Evolutionary conservation across 306 rosid genomes (phyloP), one percentile per base, ranked within the genome.

Genomic region (Gillenia trifoliata): DNA sequence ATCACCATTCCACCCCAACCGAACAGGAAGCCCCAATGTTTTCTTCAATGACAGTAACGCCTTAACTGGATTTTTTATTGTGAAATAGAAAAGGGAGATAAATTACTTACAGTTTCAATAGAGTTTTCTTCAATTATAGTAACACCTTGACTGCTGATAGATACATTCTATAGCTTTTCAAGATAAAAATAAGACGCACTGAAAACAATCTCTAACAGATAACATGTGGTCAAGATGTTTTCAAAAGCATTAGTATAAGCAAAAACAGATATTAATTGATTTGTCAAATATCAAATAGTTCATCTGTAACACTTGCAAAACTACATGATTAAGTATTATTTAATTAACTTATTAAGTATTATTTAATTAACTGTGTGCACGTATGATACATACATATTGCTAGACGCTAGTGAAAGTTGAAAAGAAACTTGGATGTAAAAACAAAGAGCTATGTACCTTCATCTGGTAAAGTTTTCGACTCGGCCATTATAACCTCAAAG

Each of bases 1-100:
- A 95, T 95, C 99, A 54, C 99, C 99, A 47, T 95, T 92, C 99
- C 99, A 95, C 61, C 99, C 98, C 71, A 95, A 82, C 73, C 98
- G 90, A 60, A 85, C 83, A 59, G 99, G 99, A 73, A 95, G 98
- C 34, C 89, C 96, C 90, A 95, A 81, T 50, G 96, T 81, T 80
- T 40, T 79, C 91, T 92, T 95, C 84, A 90, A 75, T 64, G 77
- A 66, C 76, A 82, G 97, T 79, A 92, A 82, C 72, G 96, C 98
- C 83, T n/a, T 77, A 80, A 95, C 99, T 90, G 88, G 50, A 25
- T 56, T 36, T 34, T 36, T 36, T 65, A 2, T 64, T 20, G 3
- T 10, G 74, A 89, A 79, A 68, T 61, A 78, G 74, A 83, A 72
- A 69, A 64, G 17, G 41, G 13, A 60, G 30, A 59, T 10, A 20